Percentiles rank a stretch among this genome's conserved stretches.
Conservation (phyloP, 495 filamentous ascomycete species). For the Neurospora hispaniola region DNA sequence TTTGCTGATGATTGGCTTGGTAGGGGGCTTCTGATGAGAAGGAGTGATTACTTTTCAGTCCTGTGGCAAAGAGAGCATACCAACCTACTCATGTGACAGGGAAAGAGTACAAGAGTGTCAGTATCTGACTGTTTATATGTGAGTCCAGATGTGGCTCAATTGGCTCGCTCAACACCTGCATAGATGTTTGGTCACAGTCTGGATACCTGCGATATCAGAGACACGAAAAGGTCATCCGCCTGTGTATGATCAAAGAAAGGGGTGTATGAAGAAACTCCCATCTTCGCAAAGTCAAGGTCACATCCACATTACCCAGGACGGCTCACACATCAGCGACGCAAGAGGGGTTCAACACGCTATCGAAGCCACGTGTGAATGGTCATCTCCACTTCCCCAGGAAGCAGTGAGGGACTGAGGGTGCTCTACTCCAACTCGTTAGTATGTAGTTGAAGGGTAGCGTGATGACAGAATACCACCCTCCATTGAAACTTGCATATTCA, state of each 20-base stretch:
- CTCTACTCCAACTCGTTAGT: neutral
- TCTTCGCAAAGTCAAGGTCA: neutral
- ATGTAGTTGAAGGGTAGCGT: neutral
- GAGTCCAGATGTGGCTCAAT: neutral
- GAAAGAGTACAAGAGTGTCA: neutral
- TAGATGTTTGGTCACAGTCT: neutral
- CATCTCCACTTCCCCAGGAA: neutral
- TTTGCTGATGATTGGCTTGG: conserved; percentile 7
- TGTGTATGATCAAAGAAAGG: neutral
- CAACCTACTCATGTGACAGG: neutral
- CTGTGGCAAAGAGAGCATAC: neutral
- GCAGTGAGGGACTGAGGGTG: neutral
- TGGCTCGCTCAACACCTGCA: neutral
- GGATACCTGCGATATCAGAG: neutral
- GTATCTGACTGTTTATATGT: neutral
- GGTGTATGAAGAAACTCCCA: neutral
- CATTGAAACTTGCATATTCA: neutral
- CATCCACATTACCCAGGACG: neutral
- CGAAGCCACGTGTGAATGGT: neutral
- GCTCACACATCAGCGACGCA: neutral
- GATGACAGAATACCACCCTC: neutral
- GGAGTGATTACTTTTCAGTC: neutral
- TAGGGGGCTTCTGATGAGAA: conserved; percentile 7
- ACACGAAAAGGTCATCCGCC: neutral
- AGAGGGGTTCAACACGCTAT: neutral